Evolutionary conservation across 257 asterid genomes (phyloP).

Genomic region (Solanum chmielewskii): DNA sequence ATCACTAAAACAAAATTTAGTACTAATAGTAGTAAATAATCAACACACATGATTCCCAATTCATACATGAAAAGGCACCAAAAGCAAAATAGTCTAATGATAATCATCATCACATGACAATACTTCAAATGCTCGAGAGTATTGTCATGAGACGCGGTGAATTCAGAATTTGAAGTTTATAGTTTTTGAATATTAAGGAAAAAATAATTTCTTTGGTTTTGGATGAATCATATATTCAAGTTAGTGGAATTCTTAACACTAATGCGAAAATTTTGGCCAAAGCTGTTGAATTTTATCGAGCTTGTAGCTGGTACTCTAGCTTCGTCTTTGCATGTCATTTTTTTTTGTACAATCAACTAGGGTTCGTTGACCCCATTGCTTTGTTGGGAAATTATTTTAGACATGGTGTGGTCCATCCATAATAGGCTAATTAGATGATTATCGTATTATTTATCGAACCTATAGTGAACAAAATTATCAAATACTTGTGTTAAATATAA

Average conservation of each 20-base stretch:
- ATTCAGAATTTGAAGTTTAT: not conserved
- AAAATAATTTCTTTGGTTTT: not conserved
- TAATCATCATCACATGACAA: not conserved
- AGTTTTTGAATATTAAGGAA: rapidly evolving
- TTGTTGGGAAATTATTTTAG: not conserved
- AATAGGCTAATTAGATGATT: not conserved
- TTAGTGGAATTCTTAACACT: not conserved
- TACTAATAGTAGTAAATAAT: not conserved
- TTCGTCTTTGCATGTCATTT: not conserved
- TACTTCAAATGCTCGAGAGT: not conserved
- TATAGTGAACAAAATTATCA: not conserved
- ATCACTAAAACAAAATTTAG: not conserved
- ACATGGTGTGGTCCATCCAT: not conserved
- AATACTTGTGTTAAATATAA: rapidly evolving
- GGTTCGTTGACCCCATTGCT: not conserved
- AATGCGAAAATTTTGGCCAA: not conserved
- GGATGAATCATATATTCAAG: not conserved
- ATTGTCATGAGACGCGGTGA: rapidly evolving
- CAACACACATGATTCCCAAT: not conserved
- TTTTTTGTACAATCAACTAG: not conserved
- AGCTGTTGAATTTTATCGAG: not conserved
- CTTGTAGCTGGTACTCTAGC: not conserved
- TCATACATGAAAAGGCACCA: not conserved
- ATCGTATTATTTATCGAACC: rapidly evolving
- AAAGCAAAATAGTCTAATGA: not conserved